Percentiles rank a stretch among this genome's conserved stretches.
phyloP scores from a whole-genome alignment of 805 yeast genomes.

The Phaffomyces opuntiae region DNA sequence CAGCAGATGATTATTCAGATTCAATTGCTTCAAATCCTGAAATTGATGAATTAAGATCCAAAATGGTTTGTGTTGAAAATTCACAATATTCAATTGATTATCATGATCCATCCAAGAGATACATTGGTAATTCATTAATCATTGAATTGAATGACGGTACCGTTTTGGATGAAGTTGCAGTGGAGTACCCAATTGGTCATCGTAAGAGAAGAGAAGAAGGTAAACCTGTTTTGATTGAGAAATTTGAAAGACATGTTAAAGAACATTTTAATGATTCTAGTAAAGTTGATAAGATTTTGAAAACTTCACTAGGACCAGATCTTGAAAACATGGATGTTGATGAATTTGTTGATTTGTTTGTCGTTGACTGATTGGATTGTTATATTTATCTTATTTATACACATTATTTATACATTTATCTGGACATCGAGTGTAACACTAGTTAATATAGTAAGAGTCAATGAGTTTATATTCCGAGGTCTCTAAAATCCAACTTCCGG shows the following conservation, averaged over 20 bases:
- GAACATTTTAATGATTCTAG: constrained; percentile 34
- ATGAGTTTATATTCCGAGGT: background rate
- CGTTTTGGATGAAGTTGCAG: constrained; percentile 41
- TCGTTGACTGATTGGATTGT: constrained; percentile 1
- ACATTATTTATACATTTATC: background rate
- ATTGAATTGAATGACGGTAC: constrained; percentile 50
- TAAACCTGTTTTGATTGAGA: constrained; percentile 42
- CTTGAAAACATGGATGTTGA: constrained; percentile 39
- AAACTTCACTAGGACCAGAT: constrained; percentile 25
- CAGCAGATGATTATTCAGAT: constrained; percentile 53
- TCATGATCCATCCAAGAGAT: constrained; percentile 50
- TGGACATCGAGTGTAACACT: too few species aligned
- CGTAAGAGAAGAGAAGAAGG: constrained; percentile 53
- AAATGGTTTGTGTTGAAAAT: constrained; percentile 50
- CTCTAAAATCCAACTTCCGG: background rate
- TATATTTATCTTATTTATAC: background rate
- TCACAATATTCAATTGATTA: constrained; percentile 42
- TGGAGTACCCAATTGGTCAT: constrained; percentile 55
- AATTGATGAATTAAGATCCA: constrained; percentile 43
- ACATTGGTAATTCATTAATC: constrained; percentile 47
- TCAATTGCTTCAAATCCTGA: constrained; percentile 42
- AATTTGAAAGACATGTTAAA: constrained; percentile 44
- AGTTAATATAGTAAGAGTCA: too few species aligned
- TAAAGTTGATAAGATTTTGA: constrained; percentile 33
- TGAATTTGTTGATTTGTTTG: constrained; percentile 38